Evolutionary conservation across 2,329 filamentous ascomycete species (phyloP), one percentile per base, ranked within the genome.

Genomic region (Ilyonectria destructans): DNA sequence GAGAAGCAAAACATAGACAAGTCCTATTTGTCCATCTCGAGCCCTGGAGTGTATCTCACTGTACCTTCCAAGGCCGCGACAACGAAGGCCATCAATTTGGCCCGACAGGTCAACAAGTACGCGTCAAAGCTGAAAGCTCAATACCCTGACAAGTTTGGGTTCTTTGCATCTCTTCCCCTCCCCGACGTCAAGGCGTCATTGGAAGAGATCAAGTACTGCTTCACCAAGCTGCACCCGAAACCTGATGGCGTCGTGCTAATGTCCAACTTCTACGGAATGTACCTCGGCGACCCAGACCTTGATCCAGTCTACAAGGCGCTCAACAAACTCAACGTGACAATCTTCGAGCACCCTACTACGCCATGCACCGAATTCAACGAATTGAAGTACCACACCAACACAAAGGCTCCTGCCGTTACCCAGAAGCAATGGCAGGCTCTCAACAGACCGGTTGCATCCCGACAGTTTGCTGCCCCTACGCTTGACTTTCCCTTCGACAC

Each of bases 261-360:
- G 72, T 87, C 87, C 2, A 90, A 89, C 65, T 82, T 82, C 26
- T 83, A 87, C 54, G 87, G 87, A 6, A 71, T 82, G 13, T 89
- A 89, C 71, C 75, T 88, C 1, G 88, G 88, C 4, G 82, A 87
- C 67, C 66, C 77, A 0, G 71, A 69, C 1, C 80, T 89, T 31
- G 82, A 84, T 23, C 76, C 79, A 0, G 78, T 89, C 13, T 89
- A 87, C 68, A 79, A 82, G 2, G 83, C 82, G 40, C 74, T 90
- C 29, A 84, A 88, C 61, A 70, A 76, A 3, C 75, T 85, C 2
- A 79, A 83, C 4, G 84, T 84, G 0, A 83, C 81, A 1, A 79
- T 88, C 1, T 89, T 90, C 73, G 84, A 89, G 52, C 88, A 90
- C 62, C 87, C 86, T 1, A 88, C 86, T 0, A 85, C 80, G n/a